A percentile compares a stretch with the other conserved stretches of the same genome.
phyloP scores from a whole-genome alignment of 2,329 filamentous ascomycete genomes.

The Phialocephala subalpina region DNA sequence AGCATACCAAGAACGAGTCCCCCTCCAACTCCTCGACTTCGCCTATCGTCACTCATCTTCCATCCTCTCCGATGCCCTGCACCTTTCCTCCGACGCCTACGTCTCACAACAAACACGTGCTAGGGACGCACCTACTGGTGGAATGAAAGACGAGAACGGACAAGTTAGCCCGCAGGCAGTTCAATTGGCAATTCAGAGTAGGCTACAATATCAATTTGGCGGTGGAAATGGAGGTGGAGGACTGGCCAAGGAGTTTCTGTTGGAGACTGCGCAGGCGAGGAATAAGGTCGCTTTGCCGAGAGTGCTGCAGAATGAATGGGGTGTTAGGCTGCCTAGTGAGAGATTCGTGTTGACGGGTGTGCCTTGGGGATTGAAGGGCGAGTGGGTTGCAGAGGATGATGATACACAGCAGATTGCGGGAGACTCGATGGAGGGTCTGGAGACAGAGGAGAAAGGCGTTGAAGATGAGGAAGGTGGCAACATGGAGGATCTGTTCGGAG shows the following conservation, averaged over 20 bases:
- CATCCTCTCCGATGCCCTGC: conserved; percentile 74
- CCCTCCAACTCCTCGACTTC: conserved; percentile 84
- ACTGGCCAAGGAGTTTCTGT: conserved; percentile 77
- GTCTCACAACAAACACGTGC: conserved; percentile 49
- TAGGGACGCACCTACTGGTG: conserved; percentile 42
- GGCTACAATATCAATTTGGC: conserved; percentile 74
- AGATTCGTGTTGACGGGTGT: conserved; percentile 72
- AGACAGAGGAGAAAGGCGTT: conserved; percentile 55
- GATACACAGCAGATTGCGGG: conserved; percentile 45
- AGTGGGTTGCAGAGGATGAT: conserved; percentile 61
- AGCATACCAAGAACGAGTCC: conserved; percentile 82
- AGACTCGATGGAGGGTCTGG: conserved; percentile 31
- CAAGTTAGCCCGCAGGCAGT: conserved; percentile 71
- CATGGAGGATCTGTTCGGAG: conserved; percentile 63
- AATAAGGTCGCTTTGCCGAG: conserved; percentile 73
- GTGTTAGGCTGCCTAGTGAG: conserved; percentile 71
- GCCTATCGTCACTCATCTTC: conserved; percentile 82
- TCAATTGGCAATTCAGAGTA: conserved; percentile 74
- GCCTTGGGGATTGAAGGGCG: conserved; percentile 69
- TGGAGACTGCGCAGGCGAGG: conserved; percentile 75
- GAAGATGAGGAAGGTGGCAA: conserved; percentile 52
- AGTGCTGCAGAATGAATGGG: conserved; percentile 71
- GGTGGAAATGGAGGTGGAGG: conserved; percentile 58
- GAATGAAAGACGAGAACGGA: conserved; percentile 43
- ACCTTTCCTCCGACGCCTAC: conserved; percentile 75